Evolutionary conservation across 2,329 filamentous ascomycete species (phyloP).

Genomic region (Arthrobotrys sphaeroides): DNA sequence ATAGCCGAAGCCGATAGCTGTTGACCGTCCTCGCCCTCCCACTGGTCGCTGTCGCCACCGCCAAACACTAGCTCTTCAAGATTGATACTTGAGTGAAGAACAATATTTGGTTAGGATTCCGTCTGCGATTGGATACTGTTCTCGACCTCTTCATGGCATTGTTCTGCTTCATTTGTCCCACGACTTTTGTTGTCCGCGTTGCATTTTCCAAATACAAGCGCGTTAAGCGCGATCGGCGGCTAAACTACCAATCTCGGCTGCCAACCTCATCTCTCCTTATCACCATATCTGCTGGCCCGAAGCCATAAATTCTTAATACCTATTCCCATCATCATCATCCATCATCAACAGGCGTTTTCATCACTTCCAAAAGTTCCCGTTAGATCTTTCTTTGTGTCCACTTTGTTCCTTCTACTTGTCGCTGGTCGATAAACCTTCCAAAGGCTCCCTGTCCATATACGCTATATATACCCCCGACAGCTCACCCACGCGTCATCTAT

Average conservation of each 20-base stretch:
- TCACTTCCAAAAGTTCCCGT: not conserved
- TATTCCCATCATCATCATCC: not conserved
- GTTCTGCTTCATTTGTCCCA: not conserved
- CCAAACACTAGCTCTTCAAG: not conserved
- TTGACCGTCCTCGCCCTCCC: not conserved
- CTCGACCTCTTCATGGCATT: not conserved
- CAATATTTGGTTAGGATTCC: not conserved
- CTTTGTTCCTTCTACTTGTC: not conserved
- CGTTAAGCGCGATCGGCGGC: not conserved
- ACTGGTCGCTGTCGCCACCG: not conserved
- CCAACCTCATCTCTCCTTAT: slow-evolving; percentile 22
- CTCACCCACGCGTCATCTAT: slow-evolving; percentile 6
- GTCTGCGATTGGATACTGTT: not conserved
- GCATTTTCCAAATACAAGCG: not conserved
- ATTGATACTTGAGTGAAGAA: not conserved
- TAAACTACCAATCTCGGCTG: not conserved
- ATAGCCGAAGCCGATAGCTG: not conserved
- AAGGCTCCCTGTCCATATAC: not conserved
- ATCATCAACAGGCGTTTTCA: slow-evolving; percentile 14
- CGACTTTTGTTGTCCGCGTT: not conserved
- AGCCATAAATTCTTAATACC: not conserved
- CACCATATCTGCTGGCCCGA: not conserved
- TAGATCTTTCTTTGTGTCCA: not conserved
- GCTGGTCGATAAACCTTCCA: slow-evolving; percentile 4
- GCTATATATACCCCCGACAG: not conserved